Evolutionary conservation across 148 eudicot species (phyloP).

Genomic region (Rhododendron kiyosumense): DNA sequence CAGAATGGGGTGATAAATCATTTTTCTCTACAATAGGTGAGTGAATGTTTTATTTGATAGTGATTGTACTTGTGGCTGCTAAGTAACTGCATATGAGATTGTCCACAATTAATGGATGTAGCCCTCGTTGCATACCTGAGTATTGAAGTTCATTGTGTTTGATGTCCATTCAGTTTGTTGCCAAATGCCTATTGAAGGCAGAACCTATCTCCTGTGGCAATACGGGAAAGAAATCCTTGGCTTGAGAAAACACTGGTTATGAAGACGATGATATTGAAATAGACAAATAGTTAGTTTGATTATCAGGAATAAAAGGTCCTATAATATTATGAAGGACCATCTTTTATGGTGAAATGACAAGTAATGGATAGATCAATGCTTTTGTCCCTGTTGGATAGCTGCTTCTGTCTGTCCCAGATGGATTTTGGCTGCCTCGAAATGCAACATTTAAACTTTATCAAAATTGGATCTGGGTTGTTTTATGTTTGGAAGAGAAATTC

Average conservation of each 20-base stretch:
- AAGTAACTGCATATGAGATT: neutral
- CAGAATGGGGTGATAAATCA: constrained; percentile 99
- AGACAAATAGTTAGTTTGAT: neutral
- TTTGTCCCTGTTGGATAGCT: neutral
- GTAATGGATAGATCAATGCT: neutral
- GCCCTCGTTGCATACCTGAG: neutral
- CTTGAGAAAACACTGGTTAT: neutral
- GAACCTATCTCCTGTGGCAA: neutral
- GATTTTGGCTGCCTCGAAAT: neutral
- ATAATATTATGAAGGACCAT: neutral
- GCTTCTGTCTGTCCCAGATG: neutral
- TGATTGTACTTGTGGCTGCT: neutral
- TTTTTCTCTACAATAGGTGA: constrained; percentile 97
- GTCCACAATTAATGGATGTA: neutral
- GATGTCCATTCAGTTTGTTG: neutral
- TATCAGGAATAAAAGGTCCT: neutral
- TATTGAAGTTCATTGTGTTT: neutral
- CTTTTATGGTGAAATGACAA: neutral
- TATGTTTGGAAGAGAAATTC: neutral
- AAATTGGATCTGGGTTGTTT: neutral
- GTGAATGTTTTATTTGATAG: constrained; percentile 8
- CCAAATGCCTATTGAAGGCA: neutral
- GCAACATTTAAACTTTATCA: neutral
- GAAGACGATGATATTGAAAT: neutral
- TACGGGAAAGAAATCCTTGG: neutral